These are phyloP conservation scores for Allantophomopsis lycopodina DNA, from an alignment of 2,329 filamentous ascomycete genomes.

Conservation along the genomic window DNA sequence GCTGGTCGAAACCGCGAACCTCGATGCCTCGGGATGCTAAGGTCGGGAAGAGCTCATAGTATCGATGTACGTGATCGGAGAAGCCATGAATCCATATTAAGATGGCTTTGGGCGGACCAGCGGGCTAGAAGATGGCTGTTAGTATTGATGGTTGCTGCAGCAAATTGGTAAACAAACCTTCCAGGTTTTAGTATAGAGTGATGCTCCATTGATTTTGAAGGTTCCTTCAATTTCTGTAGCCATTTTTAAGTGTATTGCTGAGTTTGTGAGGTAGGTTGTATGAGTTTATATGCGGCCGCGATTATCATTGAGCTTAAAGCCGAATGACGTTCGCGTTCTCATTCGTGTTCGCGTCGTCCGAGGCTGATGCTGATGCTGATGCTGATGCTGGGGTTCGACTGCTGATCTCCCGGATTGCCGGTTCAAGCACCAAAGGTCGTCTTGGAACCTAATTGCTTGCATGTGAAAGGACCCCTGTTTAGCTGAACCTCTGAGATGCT, in stretches of 20 bases:
- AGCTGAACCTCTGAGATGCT: too few species aligned
- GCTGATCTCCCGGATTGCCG: too few species aligned
- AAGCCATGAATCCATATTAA: slow-evolving; percentile 81
- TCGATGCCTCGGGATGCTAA: slow-evolving; percentile 63
- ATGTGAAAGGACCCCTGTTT: too few species aligned
- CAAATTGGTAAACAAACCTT: slow-evolving; percentile 7
- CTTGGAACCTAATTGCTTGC: too few species aligned
- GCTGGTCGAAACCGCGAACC: slow-evolving; percentile 69
- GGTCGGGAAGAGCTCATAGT: slow-evolving; percentile 58
- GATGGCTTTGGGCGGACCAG: slow-evolving; percentile 39
- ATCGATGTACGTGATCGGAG: slow-evolving; percentile 71
- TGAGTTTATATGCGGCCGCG: too few species aligned
- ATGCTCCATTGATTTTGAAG: slow-evolving; percentile 13
- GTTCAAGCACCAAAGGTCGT: too few species aligned
- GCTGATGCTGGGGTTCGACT: too few species aligned
- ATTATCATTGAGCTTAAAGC: too few species aligned
- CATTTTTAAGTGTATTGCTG: slow-evolving; percentile 7
- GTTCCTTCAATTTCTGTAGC: slow-evolving; percentile 16
- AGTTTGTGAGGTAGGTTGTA: too few species aligned
- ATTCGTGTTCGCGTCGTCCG: too few species aligned
- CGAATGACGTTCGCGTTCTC: too few species aligned
- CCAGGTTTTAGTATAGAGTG: slow-evolving; percentile 20
- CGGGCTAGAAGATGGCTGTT: slow-evolving; percentile 9
- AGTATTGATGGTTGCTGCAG: neutral
- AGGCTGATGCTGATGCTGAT: too few species aligned